phyloP scores from a whole-genome alignment of 768 basidiomycete species.

The Atractiella rhizophila region DNA sequence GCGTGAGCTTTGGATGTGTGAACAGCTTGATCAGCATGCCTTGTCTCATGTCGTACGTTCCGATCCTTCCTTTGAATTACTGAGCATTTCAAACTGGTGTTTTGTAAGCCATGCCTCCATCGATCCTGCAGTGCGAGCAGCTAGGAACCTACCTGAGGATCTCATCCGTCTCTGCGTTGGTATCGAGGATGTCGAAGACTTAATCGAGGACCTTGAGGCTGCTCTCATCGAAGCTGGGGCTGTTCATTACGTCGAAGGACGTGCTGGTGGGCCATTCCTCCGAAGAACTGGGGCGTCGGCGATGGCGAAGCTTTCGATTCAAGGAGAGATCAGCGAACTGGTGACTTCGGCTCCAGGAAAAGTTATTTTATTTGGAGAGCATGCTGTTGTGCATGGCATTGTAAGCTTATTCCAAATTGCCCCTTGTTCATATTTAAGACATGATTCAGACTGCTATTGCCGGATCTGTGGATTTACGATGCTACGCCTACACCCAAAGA shows the following conservation, averaged over 20 bases:
- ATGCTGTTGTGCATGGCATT: slow-evolving; percentile 91
- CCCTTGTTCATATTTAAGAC: not conserved
- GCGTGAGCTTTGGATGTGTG: slow-evolving; percentile 91
- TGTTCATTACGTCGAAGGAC: slow-evolving; percentile 27
- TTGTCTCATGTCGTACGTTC: slow-evolving; percentile 90
- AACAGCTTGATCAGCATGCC: slow-evolving; percentile 98
- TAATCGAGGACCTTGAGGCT: slow-evolving; percentile 81
- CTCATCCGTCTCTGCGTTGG: slow-evolving; percentile 93
- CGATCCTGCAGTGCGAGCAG: slow-evolving; percentile 80
- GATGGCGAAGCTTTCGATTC: not conserved
- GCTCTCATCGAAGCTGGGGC: slow-evolving; percentile 80
- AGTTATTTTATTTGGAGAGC: slow-evolving; percentile 92
- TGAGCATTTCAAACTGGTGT: not conserved
- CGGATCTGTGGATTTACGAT: slow-evolving; percentile 80
- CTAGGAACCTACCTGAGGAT: slow-evolving; percentile 90
- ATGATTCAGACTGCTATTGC: slow-evolving; percentile 59
- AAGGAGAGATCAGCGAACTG: slow-evolving; percentile 24
- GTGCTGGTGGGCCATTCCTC: too few species aligned
- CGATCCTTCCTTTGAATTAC: not conserved
- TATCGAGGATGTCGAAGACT: slow-evolving; percentile 79
- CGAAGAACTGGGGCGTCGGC: not conserved
- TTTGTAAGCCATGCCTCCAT: slow-evolving; percentile 96
- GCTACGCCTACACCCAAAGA: slow-evolving; percentile 60
- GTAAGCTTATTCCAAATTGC: slow-evolving; percentile 29
- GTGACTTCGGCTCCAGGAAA: slow-evolving; percentile 91